Conservation (phyloP, 805 yeast species). For the Ogataea chonburiensis region DNA sequence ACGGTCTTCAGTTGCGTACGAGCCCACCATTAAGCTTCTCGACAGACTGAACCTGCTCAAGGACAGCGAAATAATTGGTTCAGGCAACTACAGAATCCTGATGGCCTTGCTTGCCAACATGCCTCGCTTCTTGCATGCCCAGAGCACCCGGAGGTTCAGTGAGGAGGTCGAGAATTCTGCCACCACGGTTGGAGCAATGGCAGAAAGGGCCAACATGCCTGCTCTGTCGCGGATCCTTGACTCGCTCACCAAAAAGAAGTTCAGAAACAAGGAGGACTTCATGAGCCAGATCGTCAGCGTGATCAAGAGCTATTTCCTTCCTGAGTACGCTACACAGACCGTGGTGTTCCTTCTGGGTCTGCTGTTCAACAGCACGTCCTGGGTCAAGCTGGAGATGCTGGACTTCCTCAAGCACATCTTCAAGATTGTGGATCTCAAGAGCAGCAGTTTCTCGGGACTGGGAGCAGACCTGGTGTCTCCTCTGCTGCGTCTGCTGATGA, state of each 20-base stretch:
- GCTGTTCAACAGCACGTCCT: slow-evolving; percentile 68
- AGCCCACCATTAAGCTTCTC: slow-evolving; percentile 68
- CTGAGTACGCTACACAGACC: slow-evolving; percentile 68
- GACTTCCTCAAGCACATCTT: slow-evolving; percentile 69
- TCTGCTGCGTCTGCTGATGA: slow-evolving; percentile 68
- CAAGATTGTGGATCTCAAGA: slow-evolving; percentile 71
- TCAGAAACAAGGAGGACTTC: slow-evolving; percentile 89
- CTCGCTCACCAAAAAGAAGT: slow-evolving; percentile 73
- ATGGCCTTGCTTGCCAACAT: slow-evolving; percentile 73
- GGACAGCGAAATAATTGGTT: slow-evolving; percentile 76
- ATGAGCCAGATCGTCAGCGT: slow-evolving; percentile 74
- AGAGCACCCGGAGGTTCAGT: slow-evolving; percentile 54
- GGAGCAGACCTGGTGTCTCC: slow-evolving; percentile 97
- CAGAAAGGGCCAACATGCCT: slow-evolving; percentile 52
- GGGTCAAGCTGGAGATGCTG: slow-evolving; percentile 83
- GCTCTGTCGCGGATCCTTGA: slow-evolving; percentile 66
- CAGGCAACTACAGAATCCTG: slow-evolving; percentile 64
- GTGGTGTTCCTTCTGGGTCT: slow-evolving; percentile 76
- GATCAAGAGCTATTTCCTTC: slow-evolving; percentile 67
- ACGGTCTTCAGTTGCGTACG: slow-evolving; percentile 77
- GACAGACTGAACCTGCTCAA: slow-evolving; percentile 66
- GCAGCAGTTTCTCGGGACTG: slow-evolving; percentile 79
- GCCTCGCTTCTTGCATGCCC: slow-evolving; percentile 82
- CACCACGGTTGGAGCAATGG: slow-evolving; percentile 57
- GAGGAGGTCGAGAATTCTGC: slow-evolving; percentile 54